Base-by-base conservation (phyloP, 495 filamentous ascomycete genomes). In the Aspergillus nanangensis region DNA sequence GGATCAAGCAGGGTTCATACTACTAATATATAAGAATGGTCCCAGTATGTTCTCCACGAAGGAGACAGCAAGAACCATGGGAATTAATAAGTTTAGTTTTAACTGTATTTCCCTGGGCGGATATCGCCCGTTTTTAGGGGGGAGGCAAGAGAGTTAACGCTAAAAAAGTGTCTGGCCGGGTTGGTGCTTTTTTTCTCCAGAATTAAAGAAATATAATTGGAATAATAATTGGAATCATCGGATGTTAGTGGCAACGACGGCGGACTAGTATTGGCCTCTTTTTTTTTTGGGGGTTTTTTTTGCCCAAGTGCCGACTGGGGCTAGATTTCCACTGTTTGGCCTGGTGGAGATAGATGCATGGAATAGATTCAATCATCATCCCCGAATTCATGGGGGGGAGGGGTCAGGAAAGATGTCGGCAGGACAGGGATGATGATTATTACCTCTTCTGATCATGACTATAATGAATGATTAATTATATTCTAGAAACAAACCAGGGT, bases 281-380 rank as follows among this genome's bases (percentile, higher is more conserved):
- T n/a, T n/a, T n/a, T n/a, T n/a, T n/a, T n/a, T n/a, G n/a, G n/a
- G n/a, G n/a, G n/a, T n/a, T n/a, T n/a, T n/a, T n/a, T n/a, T n/a
- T n/a, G n/a, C 42, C 25, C 14, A 45, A 45, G 32, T 36, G 42
- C 32, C 42, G 42, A 45, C 33, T 45, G 42, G 42, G 36, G 32
- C 42, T 32, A 25, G 15, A 17, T 19, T 44, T 19, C 42, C 42
- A 45, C 42, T 45, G n/a, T 4, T 21, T 11, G n/a, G 37, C n/a
- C 7, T 9, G 42, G 42, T 37, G 32, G 41, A 32, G 18, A 21
- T 13, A 15, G 34, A 36, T 36, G 17, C 11, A 15, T 8, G 34
- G 14, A 36, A 13, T 8, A 36, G 18, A 9, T 2, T 19, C 24
- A 29, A 7, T 21, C 37, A 39, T 36, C 8, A 17, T 36, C 33